These are phyloP conservation scores for Withania somnifera DNA, from an alignment of 305 asterid species.

Conservation along the genomic window DNA sequence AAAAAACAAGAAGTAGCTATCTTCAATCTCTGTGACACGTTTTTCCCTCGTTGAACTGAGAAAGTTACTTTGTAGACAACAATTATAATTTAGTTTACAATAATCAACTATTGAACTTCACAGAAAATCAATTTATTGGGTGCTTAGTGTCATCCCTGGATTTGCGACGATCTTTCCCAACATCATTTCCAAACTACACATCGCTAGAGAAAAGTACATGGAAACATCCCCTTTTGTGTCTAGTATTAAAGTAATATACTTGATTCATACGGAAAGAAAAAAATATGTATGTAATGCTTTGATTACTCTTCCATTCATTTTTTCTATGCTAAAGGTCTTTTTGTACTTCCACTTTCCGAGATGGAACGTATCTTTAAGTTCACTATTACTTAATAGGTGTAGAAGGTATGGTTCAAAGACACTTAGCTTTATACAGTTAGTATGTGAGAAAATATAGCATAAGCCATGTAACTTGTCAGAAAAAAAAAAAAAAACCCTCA, in stretches of 20 bases:
- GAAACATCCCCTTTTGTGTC: conserved; percentile 15
- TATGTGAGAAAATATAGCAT: background rate
- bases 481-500: background rate
- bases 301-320: background rate
- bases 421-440: background rate
- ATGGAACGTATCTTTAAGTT: background rate
- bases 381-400: background rate
- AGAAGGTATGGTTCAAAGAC: background rate
- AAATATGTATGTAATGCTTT: background rate
- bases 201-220: conserved; percentile 20
- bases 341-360: background rate
- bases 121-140: conserved; percentile 18
- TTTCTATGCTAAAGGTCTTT: background rate
- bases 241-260: conserved; percentile 14
- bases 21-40: background rate
- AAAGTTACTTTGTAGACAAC: conserved; percentile 14
- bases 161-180: conserved; percentile 17
- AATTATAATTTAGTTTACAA: conserved; percentile 26
- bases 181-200: conserved; percentile 14
- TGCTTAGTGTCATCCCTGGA: conserved; percentile 24
- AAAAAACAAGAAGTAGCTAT: background rate
- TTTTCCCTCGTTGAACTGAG: background rate
- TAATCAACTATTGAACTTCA: conserved; percentile 21
- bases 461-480: background rate
- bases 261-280: background rate